phyloP scores from a whole-genome alignment of 345 rosid species.

The Clausena lansium region DNA sequence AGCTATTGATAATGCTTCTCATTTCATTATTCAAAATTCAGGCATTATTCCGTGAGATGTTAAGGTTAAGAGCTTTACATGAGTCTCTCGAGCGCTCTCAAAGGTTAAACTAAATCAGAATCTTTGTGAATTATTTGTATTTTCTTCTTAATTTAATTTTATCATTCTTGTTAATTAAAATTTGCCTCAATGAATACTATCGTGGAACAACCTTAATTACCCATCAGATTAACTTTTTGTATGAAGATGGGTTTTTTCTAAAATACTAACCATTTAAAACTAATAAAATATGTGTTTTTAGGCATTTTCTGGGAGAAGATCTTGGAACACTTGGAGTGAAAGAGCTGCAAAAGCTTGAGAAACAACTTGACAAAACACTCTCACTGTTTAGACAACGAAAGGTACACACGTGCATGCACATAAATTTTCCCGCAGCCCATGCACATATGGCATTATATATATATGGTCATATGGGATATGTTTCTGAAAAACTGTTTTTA shows the following conservation, averaged over 20 bases:
- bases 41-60: slow-evolving; percentile 26
- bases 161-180: too few relatives aligned
- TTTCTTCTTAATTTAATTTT: too few relatives aligned
- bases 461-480: not conserved
- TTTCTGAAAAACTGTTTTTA: too few relatives aligned
- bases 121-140: too few relatives aligned
- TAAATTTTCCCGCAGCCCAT: too few relatives aligned
- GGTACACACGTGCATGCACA: slow-evolving; percentile 16
- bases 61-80: slow-evolving; percentile 32
- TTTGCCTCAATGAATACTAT: too few relatives aligned
- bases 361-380: slow-evolving; percentile 38
- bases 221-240: too few relatives aligned
- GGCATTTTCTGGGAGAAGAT: slow-evolving; percentile 43
- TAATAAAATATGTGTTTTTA: not conserved
- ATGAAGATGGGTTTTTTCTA: too few relatives aligned
- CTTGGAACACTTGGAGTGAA: slow-evolving; percentile 31
- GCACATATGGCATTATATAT: not conserved
- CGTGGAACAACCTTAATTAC: too few relatives aligned
- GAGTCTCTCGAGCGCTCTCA: slow-evolving; percentile 34
- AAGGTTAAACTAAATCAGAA: slow-evolving; percentile 16
- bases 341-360: slow-evolving; percentile 44
- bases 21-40: slow-evolving; percentile 12
- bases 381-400: slow-evolving; percentile 33
- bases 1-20: not conserved
- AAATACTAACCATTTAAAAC: too few relatives aligned